These are phyloP conservation scores for Pleurotus djamor DNA, from an alignment of 768 basidiomycete genomes.

Conservation along the genomic window DNA sequence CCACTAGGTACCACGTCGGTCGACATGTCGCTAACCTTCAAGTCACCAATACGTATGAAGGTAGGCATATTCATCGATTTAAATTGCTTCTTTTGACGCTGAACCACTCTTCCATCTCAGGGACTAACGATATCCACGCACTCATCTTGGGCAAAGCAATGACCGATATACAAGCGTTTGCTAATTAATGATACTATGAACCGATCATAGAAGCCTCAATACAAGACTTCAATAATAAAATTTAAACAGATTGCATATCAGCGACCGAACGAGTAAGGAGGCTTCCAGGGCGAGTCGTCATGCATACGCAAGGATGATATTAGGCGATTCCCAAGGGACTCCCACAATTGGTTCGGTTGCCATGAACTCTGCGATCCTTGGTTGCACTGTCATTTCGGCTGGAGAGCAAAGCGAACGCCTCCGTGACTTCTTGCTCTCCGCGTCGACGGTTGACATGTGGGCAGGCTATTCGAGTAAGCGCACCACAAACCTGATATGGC, in stretches of 20 bases:
- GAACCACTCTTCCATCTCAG: slow-evolving; percentile 23
- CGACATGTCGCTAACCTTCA: slow-evolving; percentile 93
- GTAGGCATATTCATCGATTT: slow-evolving; percentile 28
- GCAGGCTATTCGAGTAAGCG: slow-evolving; percentile 1
- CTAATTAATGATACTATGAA: slow-evolving; percentile 36
- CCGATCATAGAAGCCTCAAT: neutral
- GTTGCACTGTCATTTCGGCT: neutral
- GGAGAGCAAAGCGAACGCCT: neutral
- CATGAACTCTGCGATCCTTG: slow-evolving; percentile 11
- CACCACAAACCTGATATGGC: neutral
- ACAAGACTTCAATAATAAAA: slow-evolving; percentile 25
- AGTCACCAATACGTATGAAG: slow-evolving; percentile 96
- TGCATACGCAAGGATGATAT: no score
- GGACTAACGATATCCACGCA: slow-evolving; percentile 81
- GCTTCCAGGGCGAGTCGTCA: no score
- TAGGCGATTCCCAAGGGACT: slow-evolving; percentile 28
- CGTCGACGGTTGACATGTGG: slow-evolving; percentile 1
- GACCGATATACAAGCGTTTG: slow-evolving; percentile 87
- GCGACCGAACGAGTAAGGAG: no score
- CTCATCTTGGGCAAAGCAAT: slow-evolving; percentile 93
- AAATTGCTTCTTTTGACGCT: neutral
- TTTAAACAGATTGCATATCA: no score
- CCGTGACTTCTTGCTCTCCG: slow-evolving; percentile 6
- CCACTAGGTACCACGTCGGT: slow-evolving; percentile 82
- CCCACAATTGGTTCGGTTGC: slow-evolving; percentile 23